Base-by-base conservation (phyloP, 352 stramenopile species). In the Globisporangium iwayamae region DNA sequence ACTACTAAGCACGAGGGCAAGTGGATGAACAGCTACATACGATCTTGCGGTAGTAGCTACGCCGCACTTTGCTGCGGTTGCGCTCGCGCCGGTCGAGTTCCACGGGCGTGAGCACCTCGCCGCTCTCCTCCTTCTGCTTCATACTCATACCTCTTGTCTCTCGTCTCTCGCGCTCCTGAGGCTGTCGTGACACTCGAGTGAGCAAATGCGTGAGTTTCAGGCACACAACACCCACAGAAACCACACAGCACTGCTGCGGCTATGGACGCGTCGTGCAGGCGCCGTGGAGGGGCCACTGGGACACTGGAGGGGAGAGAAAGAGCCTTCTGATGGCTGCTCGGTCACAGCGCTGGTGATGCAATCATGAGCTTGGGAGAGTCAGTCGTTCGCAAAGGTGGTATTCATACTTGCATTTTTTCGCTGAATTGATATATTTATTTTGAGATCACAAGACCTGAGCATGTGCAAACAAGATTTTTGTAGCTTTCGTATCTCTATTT, bases 21-120 rank as follows among this genome's bases (percentile, higher is more conserved):
- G 25, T 22, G 13, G 2, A 16, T 18, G 14, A 6, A 56, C 28
- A 38, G 28, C n/a, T 25, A 70, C 75, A 48, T 69, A 83, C 75
- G 48, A 83, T 81, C 52, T 83, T 83, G n/a, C 75, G 71, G 60
- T 83, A 83, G 63, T 83, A 83, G 56, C 71, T 78, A 50, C 73
- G 73, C 0, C 75, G 75, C 64, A 83, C 75, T 77, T 81, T 81
- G 63, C 69, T 77, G 55, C 75, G 71, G 56, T 83, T 81, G 61
- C 75, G 75, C 58, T 83, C 73, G 46, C 75, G 75, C 14, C 73
- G 67, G 32, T 80, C 72, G 28, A 77, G 65, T 60, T 83, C 72
- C 47, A 75, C 50, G 46, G 71, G 68, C 25, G 70, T 78, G 32
- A 83, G 54, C 54, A 22, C 20, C 11, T 51, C 57, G n/a, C 70